A percentile compares a stretch with the other conserved stretches of the same genome.
Conservation (phyloP, 169 alveolate species). For the Babesia microti region DNA sequence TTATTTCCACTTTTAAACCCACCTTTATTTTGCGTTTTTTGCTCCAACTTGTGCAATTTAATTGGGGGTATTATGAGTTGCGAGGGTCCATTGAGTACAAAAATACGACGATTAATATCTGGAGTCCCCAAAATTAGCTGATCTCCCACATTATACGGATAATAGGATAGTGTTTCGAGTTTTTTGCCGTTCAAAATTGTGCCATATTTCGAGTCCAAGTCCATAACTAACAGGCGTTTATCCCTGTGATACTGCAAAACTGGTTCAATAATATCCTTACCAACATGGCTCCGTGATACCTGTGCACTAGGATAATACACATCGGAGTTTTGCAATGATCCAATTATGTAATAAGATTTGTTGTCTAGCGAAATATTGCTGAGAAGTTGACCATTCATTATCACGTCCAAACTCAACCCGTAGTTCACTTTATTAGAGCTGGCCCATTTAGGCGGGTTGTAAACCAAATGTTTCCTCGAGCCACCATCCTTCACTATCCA, state of each 20-base stretch:
- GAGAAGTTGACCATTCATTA: constrained; percentile 26
- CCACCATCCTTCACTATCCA: too few species aligned
- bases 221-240: constrained; percentile 22
- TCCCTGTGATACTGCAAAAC: constrained; percentile 27
- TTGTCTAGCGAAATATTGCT: constrained; percentile 11
- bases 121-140: constrained; percentile 37
- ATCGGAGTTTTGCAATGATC: constrained; percentile 44
- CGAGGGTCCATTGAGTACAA: constrained; percentile 14
- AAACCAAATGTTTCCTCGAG: too few species aligned
- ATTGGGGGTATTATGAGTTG: constrained; percentile 6
- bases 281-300: constrained; percentile 38
- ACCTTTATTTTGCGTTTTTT: not conserved
- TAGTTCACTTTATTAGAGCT: too few species aligned
- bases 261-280: too few species aligned
- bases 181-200: constrained; percentile 35
- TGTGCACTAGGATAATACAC: constrained; percentile 33
- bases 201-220: constrained; percentile 30
- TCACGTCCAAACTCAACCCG: constrained; percentile 5
- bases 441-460: too few species aligned
- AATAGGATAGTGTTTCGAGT: constrained; percentile 22
- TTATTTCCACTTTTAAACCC: constrained; percentile 3
- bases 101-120: constrained; percentile 26
- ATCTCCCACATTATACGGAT: constrained; percentile 27
- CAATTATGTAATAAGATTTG: constrained; percentile 21
- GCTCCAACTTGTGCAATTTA: constrained; percentile 1